Conservation (phyloP, 208 protist genomes). For the Blechomonas ayalai region DNA sequence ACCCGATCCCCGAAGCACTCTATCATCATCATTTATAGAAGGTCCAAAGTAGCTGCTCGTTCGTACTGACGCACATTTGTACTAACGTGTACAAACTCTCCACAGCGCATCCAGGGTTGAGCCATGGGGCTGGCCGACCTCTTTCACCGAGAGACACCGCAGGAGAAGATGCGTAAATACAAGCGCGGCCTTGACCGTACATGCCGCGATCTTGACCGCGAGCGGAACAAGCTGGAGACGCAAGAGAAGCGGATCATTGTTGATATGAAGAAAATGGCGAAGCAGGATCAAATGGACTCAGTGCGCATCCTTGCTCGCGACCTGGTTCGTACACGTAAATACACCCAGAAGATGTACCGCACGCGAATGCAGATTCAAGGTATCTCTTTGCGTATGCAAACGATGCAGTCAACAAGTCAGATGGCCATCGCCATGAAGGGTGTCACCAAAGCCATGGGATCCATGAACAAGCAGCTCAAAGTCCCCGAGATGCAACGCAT, state of each 20-base stretch:
- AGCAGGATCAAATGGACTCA: constrained; percentile 94
- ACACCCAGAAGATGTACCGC: constrained; percentile 95
- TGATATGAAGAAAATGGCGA: constrained; percentile 96
- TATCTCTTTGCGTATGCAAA: constrained; percentile 92
- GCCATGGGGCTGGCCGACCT: constrained; percentile 47
- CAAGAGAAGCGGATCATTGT: constrained; percentile 96
- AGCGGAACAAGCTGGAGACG: constrained; percentile 89
- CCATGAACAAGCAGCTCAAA: constrained; percentile 97
- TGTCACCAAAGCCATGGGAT: constrained; percentile 84
- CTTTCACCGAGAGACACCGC: constrained; percentile 81
- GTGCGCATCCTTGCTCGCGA: constrained; percentile 98
- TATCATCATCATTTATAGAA: too few relatives aligned
- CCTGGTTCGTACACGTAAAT: constrained; percentile 94
- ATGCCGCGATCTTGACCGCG: constrained; percentile 94
- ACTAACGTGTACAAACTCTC: not conserved
- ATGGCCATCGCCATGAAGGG: constrained; percentile 92
- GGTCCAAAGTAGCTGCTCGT: too few relatives aligned
- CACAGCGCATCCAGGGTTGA: not conserved
- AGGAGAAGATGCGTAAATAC: constrained; percentile 95
- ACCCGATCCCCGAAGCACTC: too few relatives aligned
- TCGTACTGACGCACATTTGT: too few relatives aligned
- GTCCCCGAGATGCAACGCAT: constrained; percentile 96
- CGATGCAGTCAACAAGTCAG: constrained; percentile 85
- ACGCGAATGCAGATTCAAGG: constrained; percentile 97
- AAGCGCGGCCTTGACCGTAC: constrained; percentile 93